Evolutionary conservation across 2,329 filamentous ascomycete genomes (phyloP), one percentile per base, ranked within the genome.

Genomic region (Calonectria pauciramosa): DNA sequence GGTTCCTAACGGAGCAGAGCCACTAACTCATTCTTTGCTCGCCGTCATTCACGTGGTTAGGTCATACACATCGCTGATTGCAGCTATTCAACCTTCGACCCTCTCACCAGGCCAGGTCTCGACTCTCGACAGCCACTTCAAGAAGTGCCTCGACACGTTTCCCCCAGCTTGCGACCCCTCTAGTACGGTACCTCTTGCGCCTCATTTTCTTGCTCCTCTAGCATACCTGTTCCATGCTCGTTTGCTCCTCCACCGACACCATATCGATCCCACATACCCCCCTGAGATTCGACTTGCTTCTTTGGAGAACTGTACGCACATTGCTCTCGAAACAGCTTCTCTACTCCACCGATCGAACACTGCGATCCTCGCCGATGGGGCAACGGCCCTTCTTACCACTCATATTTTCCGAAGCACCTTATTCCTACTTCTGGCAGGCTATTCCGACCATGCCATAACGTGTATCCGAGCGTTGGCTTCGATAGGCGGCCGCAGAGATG

Each of bases 321-420:
- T 94, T 11, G 93, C 95, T 0, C 89, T 94, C 71, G 96, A 98
- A 77, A 98, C 96, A 0, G 93, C 94, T 0, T 90, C 91, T 32
- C 90, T 97, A 23, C 89, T 99, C 16, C 91, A 92, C 13, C 92
- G 96, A 65, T 88, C 87, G 82, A 90, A 90, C 32, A 86, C 90
- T 4, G 88, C 90, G 13, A 87, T 96, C 1, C 67, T 81, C 30
- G 90, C 91, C 6, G 91, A 92, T 41, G 91, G 93, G 14, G 92
- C 95, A 4, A 95, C 94, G 1, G 92, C 94, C 5, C 91, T 96
- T 78, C 88, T 97, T 11, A 94, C 95, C 71, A 92, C 92, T 18
- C 97, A 99, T 83, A 89, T 98, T 56, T 98, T 97, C 91, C 94
- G 96, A 28, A 97, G 94, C 81, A 90, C 94, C 2, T 89, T 99